Evolutionary conservation across 441 rosid species (phyloP).

Genomic region (Metrosideros polymorpha): DNA sequence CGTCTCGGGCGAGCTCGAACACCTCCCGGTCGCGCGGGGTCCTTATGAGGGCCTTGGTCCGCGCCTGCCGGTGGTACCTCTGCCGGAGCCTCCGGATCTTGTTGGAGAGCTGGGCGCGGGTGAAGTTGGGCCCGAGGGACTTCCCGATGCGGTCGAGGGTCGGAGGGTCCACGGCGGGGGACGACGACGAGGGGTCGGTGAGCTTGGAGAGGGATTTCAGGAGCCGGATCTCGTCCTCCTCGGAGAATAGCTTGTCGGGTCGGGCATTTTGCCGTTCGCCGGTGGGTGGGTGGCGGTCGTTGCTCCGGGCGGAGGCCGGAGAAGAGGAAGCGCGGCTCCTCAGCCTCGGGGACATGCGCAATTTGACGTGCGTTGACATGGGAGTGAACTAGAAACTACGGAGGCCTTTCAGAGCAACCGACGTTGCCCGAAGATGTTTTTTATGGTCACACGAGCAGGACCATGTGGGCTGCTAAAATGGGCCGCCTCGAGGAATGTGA

Average conservation of each 20-base stretch:
- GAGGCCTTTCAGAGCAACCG: not conserved
- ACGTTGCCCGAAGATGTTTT: not conserved
- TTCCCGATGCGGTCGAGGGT: not conserved
- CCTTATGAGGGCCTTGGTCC: not conserved
- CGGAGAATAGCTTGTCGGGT: not conserved
- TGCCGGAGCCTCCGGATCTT: constrained; percentile 1
- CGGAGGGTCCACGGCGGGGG: not conserved
- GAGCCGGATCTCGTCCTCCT: constrained; percentile 1
- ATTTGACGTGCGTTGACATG: not conserved
- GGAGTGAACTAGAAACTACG: not conserved
- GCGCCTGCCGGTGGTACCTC: not conserved
- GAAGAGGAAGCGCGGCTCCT: not conserved
- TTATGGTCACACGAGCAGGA: not conserved
- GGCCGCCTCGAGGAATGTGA: not conserved
- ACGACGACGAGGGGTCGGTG: not conserved
- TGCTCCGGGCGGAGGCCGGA: not conserved
- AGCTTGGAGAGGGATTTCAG: not conserved
- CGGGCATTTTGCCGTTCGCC: not conserved
- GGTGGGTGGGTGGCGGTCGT: not conserved
- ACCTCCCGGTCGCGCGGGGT: not conserved
- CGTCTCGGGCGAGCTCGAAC: not conserved
- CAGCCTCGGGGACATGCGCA: not conserved
- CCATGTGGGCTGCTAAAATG: not conserved
- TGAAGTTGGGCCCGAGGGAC: not conserved
- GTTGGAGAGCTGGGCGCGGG: not conserved